Conservation (phyloP, 2,329 filamentous ascomycete species). For the Fusarium verticillioides region DNA sequence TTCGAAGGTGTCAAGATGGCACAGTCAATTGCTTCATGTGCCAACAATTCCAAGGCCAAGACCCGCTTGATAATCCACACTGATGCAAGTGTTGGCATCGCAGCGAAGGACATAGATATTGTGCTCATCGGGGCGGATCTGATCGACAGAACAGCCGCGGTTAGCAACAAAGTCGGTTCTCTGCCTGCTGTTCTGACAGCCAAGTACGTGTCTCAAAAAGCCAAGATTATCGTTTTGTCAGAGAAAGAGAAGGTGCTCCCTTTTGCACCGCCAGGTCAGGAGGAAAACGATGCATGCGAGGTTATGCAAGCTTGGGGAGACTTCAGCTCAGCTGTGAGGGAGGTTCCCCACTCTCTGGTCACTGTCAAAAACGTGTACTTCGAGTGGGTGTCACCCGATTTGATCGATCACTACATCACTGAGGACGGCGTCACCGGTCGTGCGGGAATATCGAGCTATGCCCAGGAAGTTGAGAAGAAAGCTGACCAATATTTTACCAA, state of each 20-base stretch:
- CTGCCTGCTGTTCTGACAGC: conserved; percentile 67
- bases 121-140: conserved; percentile 73
- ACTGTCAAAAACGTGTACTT: conserved; percentile 65
- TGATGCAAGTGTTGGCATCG: conserved; percentile 68
- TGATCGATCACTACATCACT: conserved; percentile 66
- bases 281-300: conserved; percentile 64
- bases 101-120: conserved; percentile 63
- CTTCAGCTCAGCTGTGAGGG: background rate
- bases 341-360: conserved; percentile 32
- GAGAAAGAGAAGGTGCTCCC: conserved; percentile 69
- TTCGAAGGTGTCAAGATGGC: conserved; percentile 72
- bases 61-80: conserved; percentile 62
- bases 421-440: conserved; percentile 60
- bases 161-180: conserved; percentile 75
- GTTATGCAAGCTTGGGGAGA: conserved; percentile 60
- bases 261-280: conserved; percentile 55
- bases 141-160: conserved; percentile 66
- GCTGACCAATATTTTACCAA: conserved; percentile 56
- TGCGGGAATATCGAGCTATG: conserved; percentile 54
- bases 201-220: conserved; percentile 57
- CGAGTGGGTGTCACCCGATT: conserved; percentile 65
- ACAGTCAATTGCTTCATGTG: conserved; percentile 57
- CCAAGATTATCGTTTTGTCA: conserved; percentile 65
- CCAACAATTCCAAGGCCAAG: conserved; percentile 44
- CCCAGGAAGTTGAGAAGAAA: conserved; percentile 50